Conservation (phyloP, 768 basidiomycete species). For the Lentinula raphanica region DNA sequence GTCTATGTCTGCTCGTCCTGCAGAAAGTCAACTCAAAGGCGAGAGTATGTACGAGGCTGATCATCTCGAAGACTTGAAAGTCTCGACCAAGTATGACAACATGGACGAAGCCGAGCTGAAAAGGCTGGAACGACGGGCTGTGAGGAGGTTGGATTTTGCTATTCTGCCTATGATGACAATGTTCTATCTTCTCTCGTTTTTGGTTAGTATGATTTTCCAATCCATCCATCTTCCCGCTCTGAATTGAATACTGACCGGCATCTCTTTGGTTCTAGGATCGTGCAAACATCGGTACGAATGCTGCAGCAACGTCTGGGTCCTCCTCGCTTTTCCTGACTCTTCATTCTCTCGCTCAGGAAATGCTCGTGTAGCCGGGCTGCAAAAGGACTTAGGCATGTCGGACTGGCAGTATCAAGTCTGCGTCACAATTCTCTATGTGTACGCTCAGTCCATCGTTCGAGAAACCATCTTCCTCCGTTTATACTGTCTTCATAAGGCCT, state of each 20-base stretch:
- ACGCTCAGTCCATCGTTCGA: too few relatives aligned
- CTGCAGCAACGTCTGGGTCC: neutral
- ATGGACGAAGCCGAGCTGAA: neutral
- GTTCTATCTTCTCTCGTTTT: conserved; percentile 33
- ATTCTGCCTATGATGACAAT: conserved; percentile 32
- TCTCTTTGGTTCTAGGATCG: conserved; percentile 20
- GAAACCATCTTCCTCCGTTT: too few relatives aligned
- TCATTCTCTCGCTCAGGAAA: conserved; percentile 25
- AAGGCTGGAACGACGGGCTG: conserved; percentile 12
- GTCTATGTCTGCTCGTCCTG: neutral
- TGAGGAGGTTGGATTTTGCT: conserved; percentile 22
- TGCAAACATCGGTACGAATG: conserved; percentile 26
- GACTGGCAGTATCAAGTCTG: conserved; percentile 33
- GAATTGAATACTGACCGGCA: too few relatives aligned
- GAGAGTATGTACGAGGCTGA: neutral
- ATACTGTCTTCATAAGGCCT: conserved; percentile 19
- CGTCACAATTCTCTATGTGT: conserved; percentile 27
- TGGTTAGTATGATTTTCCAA: conserved; percentile 20
- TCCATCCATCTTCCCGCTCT: neutral
- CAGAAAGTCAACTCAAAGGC: neutral
- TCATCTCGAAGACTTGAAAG: neutral
- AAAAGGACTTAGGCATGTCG: conserved; percentile 34
- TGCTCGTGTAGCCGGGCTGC: conserved; percentile 44
- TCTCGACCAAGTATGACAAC: neutral
- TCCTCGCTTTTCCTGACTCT: neutral